Percentiles rank a stretch among this genome's conserved stretches.
These are phyloP conservation scores for Phaeotremella fagi DNA, from an alignment of 768 basidiomycete genomes.

Conservation along the genomic window DNA sequence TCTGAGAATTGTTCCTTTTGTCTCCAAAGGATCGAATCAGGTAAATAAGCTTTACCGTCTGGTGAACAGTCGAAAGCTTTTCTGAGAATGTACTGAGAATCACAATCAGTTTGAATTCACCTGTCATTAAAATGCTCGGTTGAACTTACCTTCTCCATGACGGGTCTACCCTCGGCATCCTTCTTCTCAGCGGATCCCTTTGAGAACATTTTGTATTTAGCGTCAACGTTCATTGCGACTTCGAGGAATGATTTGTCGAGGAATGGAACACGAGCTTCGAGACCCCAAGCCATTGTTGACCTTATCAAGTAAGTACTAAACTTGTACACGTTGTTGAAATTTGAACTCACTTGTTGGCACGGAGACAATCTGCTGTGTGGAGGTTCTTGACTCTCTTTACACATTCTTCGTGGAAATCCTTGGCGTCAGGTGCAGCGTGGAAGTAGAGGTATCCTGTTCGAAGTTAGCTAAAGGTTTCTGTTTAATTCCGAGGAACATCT, in stretches of 20 bases:
- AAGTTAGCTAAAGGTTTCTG: neutral
- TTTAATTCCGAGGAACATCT: neutral
- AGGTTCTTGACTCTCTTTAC: constrained; percentile 94
- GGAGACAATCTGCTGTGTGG: constrained; percentile 92
- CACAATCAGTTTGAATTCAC: constrained; percentile 3
- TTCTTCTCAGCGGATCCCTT: constrained; percentile 69
- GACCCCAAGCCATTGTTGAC: constrained; percentile 99
- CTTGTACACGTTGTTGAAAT: too few species aligned
- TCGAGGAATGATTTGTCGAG: constrained; percentile 95
- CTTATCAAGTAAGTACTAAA: constrained; percentile 5
- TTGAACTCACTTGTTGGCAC: constrained; percentile 94
- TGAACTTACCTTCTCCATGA: constrained; percentile 82
- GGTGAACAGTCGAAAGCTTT: constrained; percentile 89
- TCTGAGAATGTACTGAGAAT: constrained; percentile 75
- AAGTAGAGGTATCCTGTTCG: constrained; percentile 86
- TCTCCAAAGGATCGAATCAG: constrained; percentile 89
- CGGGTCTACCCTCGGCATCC: constrained; percentile 80
- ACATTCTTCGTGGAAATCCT: constrained; percentile 89
- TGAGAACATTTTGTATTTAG: constrained; percentile 79
- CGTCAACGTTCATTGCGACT: constrained; percentile 82
- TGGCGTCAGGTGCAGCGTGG: constrained; percentile 87
- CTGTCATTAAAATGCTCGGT: neutral
- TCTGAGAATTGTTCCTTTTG: constrained; percentile 99
- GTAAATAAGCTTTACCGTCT: constrained; percentile 80
- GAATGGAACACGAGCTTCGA: constrained; percentile 98